Evolutionary conservation across 805 yeast genomes (phyloP), one percentile per base, ranked within the genome.

Genomic region (Debaryomyces tyrocola): DNA sequence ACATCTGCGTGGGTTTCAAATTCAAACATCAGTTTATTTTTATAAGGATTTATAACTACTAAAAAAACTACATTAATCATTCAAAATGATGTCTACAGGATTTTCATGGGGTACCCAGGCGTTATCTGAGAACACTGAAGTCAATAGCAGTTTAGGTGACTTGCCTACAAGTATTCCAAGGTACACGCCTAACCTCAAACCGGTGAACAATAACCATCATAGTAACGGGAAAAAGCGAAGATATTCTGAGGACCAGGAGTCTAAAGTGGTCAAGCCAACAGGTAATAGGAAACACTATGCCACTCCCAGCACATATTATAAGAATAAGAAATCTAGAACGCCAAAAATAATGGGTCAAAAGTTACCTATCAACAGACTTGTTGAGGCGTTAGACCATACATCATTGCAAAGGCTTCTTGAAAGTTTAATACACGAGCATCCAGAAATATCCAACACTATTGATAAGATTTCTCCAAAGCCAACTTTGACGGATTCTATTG

Each of bases 371-470:
- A 62, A 70, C 40, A 74, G 96, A 48, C 64, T 86, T 21, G 73
- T 89, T 17, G 94, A 89, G 61, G 80, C 85, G 7, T 68, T 89
- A 48, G 87, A 84, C 61, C 77, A 78, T 45, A 60, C 70, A 42
- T 70, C 80, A 37, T 69, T 89, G 31, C 82, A 80, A 55, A 55
- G 56, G 9, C 62, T 89, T 40, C 63, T 89, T 27, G 67, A 70
- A 20, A 68, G 73, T 29, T 68, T 89, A 42, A 75, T 88, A 27
- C 67, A 72, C 10, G 64, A 66, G 20, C 84, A 85, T 57, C 94
- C 94, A 0, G 86, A 84, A 56, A 64, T 87, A 6, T 66, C 76
- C 1, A 64, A 62, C 14, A 79, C 82, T 29, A 67, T 90, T 40
- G 56, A 72, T 15, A 62, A 67, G 37, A 57, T 77, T 49, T 75